A percentile compares a stretch with the other conserved stretches of the same genome.
phyloP scores from a whole-genome alignment of 148 eudicot species.

The Dianthus caryophyllus region DNA sequence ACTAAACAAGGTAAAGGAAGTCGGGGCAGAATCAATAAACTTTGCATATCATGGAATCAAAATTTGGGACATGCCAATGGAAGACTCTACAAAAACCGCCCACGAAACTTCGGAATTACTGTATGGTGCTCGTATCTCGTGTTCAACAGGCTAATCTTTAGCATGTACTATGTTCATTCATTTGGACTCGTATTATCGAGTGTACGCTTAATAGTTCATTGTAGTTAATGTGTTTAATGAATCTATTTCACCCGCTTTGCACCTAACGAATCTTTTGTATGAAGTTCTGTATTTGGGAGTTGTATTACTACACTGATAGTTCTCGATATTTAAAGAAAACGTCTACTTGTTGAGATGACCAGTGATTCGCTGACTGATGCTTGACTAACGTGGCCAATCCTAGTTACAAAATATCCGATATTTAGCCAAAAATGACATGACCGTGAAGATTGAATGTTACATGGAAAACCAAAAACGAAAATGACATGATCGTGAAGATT shows the following conservation, averaged over 20 bases:
- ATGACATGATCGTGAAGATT: no score
- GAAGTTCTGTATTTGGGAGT: neutral
- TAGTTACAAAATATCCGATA: no score
- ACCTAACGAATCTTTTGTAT: neutral
- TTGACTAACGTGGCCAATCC: no score
- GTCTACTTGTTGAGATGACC: no score
- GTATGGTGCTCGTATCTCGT: conserved; percentile 14
- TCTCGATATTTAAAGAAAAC: no score
- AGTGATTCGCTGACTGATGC: no score
- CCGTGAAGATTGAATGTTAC: no score
- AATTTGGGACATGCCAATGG: conserved; percentile 8
- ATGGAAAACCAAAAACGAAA: no score
- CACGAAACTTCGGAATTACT: conserved; percentile 1
- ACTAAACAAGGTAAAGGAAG: conserved; percentile 15
- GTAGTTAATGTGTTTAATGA: neutral
- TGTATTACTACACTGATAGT: no score
- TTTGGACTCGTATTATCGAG: conserved; percentile 2
- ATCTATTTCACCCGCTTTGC: neutral
- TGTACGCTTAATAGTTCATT: conserved; percentile 11
- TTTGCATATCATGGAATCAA: conserved; percentile 17
- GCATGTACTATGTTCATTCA: conserved; percentile 18
- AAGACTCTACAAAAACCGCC: conserved; percentile 5
- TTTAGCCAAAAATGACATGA: no score
- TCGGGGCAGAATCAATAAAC: neutral
- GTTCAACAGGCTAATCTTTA: conserved; percentile 16